These are phyloP conservation scores for Fusarium humuli DNA, from an alignment of 2,329 filamentous ascomycete genomes.

Conservation along the genomic window DNA sequence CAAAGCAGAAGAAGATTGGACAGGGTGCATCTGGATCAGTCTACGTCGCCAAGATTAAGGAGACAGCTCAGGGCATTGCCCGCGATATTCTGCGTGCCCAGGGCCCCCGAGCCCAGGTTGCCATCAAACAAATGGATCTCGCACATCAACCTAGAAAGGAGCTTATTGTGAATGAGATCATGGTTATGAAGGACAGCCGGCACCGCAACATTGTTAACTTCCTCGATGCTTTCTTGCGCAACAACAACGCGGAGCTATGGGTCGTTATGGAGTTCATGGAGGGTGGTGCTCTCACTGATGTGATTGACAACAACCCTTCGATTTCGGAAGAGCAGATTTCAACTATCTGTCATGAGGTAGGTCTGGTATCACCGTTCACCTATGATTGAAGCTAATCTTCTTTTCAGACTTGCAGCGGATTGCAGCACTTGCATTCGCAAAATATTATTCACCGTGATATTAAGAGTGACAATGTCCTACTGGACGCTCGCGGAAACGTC, in stretches of 20 bases:
- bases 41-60: conserved; percentile 95
- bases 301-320: conserved; percentile 96
- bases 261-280: conserved; percentile 99
- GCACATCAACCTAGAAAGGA: conserved; percentile 97
- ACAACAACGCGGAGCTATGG: conserved; percentile 96
- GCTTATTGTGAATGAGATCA: conserved; percentile 98
- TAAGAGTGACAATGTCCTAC: conserved; percentile 97
- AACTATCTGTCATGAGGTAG: conserved; percentile 94
- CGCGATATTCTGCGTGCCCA: conserved; percentile 82
- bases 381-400: conserved; percentile 30
- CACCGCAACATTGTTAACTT: conserved; percentile 99
- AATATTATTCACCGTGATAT: conserved; percentile 99
- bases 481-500: conserved; percentile 94
- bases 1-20: conserved; percentile 99
- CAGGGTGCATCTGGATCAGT: conserved; percentile 98
- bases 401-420: conserved; percentile 88
- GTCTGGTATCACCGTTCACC: conserved; percentile 44
- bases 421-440: conserved; percentile 93
- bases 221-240: conserved; percentile 94
- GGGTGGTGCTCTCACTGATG: conserved; percentile 94
- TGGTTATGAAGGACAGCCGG: conserved; percentile 99
- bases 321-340: conserved; percentile 98
- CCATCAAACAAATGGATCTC: conserved; percentile 99
- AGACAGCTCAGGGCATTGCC: conserved; percentile 87
- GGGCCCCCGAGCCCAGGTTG: conserved; percentile 87